A percentile compares a stretch with the other conserved stretches of the same genome.
These are phyloP conservation scores for Loxodes magnus DNA, from an alignment of 73 alveolate species.

Conservation along the genomic window DNA sequence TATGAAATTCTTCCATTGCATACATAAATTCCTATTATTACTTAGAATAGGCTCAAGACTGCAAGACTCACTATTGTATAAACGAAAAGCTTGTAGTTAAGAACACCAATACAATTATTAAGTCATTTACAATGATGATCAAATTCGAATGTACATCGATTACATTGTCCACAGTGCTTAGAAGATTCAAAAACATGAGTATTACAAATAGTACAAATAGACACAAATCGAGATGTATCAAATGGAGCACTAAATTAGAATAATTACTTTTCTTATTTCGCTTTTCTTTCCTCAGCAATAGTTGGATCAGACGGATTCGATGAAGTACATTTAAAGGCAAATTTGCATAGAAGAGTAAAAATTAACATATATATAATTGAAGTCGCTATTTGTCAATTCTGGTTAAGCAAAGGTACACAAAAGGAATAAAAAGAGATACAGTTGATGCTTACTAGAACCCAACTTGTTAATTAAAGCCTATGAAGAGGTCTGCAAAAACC, in stretches of 20 bases:
- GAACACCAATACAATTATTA: conserved; percentile 37
- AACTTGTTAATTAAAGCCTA: neutral
- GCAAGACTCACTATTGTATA: neutral
- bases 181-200: conserved; percentile 16
- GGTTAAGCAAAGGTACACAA: neutral
- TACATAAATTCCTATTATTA: too few species aligned
- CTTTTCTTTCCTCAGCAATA: neutral
- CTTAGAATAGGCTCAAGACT: too few species aligned
- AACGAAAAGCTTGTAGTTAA: conserved; percentile 22
- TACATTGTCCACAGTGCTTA: conserved; percentile 50
- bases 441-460: neutral
- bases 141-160: conserved; percentile 37
- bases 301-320: neutral
- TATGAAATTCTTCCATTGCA: too few species aligned
- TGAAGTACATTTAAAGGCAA: neutral
- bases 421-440: neutral
- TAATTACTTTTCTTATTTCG: neutral
- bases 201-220: conserved; percentile 23
- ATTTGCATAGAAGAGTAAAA: neutral
- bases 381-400: neutral
- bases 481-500: conserved; percentile 6
- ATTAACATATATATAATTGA: neutral
- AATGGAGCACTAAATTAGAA: neutral
- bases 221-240: conserved; percentile 2
- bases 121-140: conserved; percentile 59